These are phyloP conservation scores for Beta macrorhiza DNA, from an alignment of 179 eudicot genomes.

Conservation along the genomic window DNA sequence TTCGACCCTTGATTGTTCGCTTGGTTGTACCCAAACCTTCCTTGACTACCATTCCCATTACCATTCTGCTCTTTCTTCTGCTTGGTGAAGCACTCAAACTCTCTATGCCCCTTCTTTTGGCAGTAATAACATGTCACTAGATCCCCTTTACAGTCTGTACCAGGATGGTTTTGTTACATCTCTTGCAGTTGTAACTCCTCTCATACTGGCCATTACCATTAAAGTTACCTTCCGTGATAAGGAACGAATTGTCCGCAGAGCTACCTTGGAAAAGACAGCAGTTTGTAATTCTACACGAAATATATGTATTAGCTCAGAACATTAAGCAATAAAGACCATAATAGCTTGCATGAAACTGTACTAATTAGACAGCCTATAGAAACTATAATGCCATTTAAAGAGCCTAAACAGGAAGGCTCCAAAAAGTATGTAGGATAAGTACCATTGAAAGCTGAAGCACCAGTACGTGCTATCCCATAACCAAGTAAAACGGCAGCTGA, in stretches of 20 bases:
- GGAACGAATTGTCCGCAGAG: conserved; percentile 72
- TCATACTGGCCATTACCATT: too few relatives aligned
- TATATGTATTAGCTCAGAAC: conserved; percentile 11
- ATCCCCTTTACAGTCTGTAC: too few relatives aligned
- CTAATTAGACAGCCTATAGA: neutral
- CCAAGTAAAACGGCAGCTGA: conserved; percentile 92
- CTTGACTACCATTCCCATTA: too few relatives aligned
- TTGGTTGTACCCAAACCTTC: too few relatives aligned
- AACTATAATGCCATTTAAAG: neutral
- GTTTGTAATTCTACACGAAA: conserved; percentile 72
- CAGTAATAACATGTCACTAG: too few relatives aligned
- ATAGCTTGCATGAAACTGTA: neutral
- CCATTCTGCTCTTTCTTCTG: too few relatives aligned
- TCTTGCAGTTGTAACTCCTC: too few relatives aligned
- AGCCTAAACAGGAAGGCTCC: conserved; percentile 2
- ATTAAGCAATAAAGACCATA: neutral
- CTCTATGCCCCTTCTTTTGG: too few relatives aligned
- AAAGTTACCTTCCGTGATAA: conserved; percentile 73
- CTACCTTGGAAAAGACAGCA: conserved; percentile 95
- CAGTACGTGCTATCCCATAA: conserved; percentile 85
- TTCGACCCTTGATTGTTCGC: too few relatives aligned
- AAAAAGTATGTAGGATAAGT: conserved; percentile 28
- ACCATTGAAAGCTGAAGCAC: conserved; percentile 96
- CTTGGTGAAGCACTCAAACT: too few relatives aligned
- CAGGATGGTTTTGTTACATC: too few relatives aligned